Percentiles rank a stretch among this genome's conserved stretches.
Conservation (phyloP, 495 filamentous ascomycete genomes). For the Pseudevernia furfuracea region DNA sequence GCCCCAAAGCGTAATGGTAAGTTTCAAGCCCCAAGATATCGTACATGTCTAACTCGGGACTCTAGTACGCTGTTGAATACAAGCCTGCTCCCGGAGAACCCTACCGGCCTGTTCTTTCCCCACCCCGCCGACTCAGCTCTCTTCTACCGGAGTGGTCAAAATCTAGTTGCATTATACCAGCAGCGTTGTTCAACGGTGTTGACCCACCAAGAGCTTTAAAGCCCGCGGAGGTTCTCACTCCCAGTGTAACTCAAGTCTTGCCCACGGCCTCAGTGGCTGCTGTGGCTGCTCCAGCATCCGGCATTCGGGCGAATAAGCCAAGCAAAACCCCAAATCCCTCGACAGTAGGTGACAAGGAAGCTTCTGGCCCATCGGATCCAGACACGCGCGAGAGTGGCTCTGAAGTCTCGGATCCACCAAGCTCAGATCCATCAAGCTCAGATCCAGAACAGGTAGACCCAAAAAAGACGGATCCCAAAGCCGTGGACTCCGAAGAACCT, state of each 20-base stretch:
- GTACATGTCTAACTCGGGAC: background rate
- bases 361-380: background rate
- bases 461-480: background rate
- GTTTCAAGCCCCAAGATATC: background rate
- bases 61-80: conserved; percentile 5
- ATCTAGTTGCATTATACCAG: conserved; percentile 1
- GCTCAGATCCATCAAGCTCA: background rate
- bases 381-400: background rate
- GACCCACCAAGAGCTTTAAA: conserved; percentile 9
- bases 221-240: background rate
- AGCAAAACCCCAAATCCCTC: background rate
- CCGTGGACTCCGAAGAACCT: background rate
- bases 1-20: conserved; percentile 7
- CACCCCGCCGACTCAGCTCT: conserved; percentile 1
- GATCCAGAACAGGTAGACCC: background rate
- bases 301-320: background rate
- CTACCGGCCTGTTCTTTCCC: conserved; percentile 9
- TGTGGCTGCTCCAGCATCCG: background rate
- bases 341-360: background rate
- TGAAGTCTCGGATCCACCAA: background rate
- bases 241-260: background rate
- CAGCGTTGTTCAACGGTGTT: conserved; percentile 9
- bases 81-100: conserved; percentile 12
- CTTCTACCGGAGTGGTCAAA: conserved; percentile 1
- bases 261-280: background rate